Conservation (phyloP, 2,329 filamentous ascomycete species). For the Xylaria sp. region DNA sequence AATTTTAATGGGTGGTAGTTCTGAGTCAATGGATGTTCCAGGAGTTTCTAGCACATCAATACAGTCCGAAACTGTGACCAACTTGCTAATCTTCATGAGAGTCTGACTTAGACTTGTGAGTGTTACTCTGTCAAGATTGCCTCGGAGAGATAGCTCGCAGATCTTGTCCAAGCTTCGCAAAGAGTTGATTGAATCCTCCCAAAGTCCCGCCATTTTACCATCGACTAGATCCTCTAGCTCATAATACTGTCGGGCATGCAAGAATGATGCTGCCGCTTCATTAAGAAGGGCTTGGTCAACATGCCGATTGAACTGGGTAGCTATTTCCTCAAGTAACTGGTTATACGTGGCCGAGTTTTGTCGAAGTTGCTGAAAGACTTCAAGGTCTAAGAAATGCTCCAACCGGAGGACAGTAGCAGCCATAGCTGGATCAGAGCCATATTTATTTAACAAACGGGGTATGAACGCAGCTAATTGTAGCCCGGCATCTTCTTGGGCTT, state of each 20-base stretch:
- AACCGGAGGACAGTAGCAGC: slow-evolving; percentile 87
- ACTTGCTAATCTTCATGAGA: slow-evolving; percentile 81
- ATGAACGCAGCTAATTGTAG: slow-evolving; percentile 82
- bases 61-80: slow-evolving; percentile 83
- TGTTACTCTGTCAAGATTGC: slow-evolving; percentile 72
- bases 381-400: slow-evolving; percentile 86
- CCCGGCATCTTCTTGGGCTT: slow-evolving; percentile 81
- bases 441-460: slow-evolving; percentile 89
- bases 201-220: slow-evolving; percentile 80
- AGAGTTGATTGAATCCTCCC: slow-evolving; percentile 83
- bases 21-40: slow-evolving; percentile 60
- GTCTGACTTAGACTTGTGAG: slow-evolving; percentile 79
- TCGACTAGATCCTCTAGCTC: slow-evolving; percentile 89
- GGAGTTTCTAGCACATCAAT: slow-evolving; percentile 77
- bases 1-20: slow-evolving; percentile 70
- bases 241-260: slow-evolving; percentile 87
- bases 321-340: slow-evolving; percentile 87
- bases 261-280: slow-evolving; percentile 83
- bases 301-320: slow-evolving; percentile 93
- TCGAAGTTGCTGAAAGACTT: slow-evolving; percentile 87
- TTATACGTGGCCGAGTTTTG: slow-evolving; percentile 86
- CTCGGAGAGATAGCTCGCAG: slow-evolving; percentile 76
- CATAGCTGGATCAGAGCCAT: slow-evolving; percentile 87
- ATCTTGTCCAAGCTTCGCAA: slow-evolving; percentile 77
- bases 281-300: slow-evolving; percentile 85